Conservation (phyloP, 192 early-diverging fungal species). For the Gaertneriomyces sp. region DNA sequence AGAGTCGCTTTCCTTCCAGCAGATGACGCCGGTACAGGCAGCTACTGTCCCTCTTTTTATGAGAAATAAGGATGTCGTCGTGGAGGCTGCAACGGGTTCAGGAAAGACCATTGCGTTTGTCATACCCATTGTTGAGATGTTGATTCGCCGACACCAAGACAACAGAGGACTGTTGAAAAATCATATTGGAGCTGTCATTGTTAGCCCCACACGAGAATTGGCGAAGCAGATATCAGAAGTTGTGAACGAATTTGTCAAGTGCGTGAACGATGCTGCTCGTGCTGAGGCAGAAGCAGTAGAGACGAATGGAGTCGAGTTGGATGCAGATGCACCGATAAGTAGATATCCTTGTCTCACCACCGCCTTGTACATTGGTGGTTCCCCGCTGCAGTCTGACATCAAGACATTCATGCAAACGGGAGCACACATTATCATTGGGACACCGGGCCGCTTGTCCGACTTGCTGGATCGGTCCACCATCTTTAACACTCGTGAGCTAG, state of each 20-base stretch:
- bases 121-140: constrained; percentile 87
- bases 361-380: constrained; percentile 73
- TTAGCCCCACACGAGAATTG: constrained; percentile 88
- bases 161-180: constrained; percentile 53
- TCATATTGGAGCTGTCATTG: constrained; percentile 83
- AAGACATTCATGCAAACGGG: constrained; percentile 56
- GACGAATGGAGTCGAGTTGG: constrained; percentile 10
- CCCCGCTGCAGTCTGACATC: constrained; percentile 60
- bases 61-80: constrained; percentile 92
- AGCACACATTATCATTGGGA: constrained; percentile 84
- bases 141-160: constrained; percentile 55
- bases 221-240: constrained; percentile 82
- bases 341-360: constrained; percentile 33
- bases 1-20: constrained; percentile 64
- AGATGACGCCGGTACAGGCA: constrained; percentile 94
- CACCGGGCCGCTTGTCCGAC: constrained; percentile 86
- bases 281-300: constrained; percentile 32
- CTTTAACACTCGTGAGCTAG: constrained; percentile 73
- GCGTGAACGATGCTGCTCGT: constrained; percentile 10
- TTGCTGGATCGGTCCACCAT: constrained; percentile 48
- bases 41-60: constrained; percentile 87
- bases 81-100: constrained; percentile 95
- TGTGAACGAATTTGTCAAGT: constrained; percentile 55
- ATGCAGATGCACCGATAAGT: constrained; percentile 8
- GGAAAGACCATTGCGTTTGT: constrained; percentile 94